A percentile compares a stretch with the other conserved stretches of the same genome.
Conservation (phyloP, 257 asterid species). For the Agastache rugosa region DNA sequence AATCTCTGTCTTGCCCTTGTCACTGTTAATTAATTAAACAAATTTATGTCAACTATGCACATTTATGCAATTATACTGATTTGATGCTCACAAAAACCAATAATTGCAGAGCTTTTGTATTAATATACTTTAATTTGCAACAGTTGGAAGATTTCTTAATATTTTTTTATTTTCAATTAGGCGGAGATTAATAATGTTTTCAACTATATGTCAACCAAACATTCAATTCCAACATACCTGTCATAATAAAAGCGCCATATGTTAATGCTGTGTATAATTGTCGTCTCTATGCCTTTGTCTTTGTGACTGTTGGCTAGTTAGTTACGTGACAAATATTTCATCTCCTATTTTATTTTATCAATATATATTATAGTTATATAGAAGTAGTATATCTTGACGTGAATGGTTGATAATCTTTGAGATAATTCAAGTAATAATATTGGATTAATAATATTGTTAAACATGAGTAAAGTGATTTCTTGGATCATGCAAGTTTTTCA, state of each 20-base stretch:
- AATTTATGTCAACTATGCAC: too few species aligned
- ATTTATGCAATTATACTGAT: not conserved
- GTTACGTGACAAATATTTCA: not conserved
- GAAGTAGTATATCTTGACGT: not conserved
- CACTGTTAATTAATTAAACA: not conserved
- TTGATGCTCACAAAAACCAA: not conserved
- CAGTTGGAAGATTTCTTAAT: not conserved
- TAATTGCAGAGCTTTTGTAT: not conserved
- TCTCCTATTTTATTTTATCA: not conserved
- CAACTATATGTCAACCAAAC: conserved; percentile 4
- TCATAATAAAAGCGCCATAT: conserved; percentile 2
- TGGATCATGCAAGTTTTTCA: conserved; percentile 28
- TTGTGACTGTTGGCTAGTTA: not conserved
- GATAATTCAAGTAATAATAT: not conserved
- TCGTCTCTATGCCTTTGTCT: conserved; percentile 13
- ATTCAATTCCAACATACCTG: conserved; percentile 22
- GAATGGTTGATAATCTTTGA: not conserved
- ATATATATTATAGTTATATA: not conserved
- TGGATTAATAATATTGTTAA: not conserved
- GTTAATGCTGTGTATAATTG: not conserved
- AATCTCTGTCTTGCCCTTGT: not conserved
- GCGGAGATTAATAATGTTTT: not conserved
- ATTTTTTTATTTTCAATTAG: not conserved
- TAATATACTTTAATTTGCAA: not conserved
- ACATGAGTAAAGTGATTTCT: not conserved